Evolutionary conservation across 257 asterid species (phyloP).

Genomic region (Misopates orontium): DNA sequence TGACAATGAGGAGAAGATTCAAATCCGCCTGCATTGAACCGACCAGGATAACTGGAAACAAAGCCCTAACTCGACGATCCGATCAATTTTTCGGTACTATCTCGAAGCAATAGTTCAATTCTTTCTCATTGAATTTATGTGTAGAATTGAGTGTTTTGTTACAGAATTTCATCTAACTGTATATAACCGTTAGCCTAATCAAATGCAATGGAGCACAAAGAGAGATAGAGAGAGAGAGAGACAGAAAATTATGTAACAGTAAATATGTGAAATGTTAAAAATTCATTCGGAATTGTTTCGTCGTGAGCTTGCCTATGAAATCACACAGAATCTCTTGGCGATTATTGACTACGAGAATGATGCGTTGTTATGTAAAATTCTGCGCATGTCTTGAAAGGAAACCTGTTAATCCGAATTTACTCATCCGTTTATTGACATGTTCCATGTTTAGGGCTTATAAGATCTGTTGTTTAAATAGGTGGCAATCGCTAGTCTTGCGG

Average conservation of each 20-base stretch:
- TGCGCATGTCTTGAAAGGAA: too few relatives aligned
- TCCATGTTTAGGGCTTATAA: too few relatives aligned
- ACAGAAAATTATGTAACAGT: not conserved
- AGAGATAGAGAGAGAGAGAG: not conserved
- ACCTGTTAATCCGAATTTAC: too few relatives aligned
- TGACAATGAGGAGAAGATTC: conserved; percentile 37
- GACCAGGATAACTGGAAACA: conserved; percentile 2
- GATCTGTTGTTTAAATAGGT: not conserved
- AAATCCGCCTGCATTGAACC: conserved; percentile 30
- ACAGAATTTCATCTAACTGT: conserved; percentile 12
- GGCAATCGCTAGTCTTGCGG: not conserved
- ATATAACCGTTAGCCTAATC: too few relatives aligned
- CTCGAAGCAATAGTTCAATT: not conserved
- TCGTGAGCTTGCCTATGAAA: too few relatives aligned
- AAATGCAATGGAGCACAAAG: not conserved
- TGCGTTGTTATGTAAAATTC: not conserved
- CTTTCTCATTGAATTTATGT: conserved; percentile 6
- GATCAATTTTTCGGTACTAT: conserved; percentile 38
- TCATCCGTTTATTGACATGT: too few relatives aligned
- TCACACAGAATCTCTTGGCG: too few relatives aligned
- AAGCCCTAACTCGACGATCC: conserved; percentile 33
- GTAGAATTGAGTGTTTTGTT: not conserved
- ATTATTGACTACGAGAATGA: too few relatives aligned
- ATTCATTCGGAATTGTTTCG: too few relatives aligned
- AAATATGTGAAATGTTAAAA: not conserved